Evolutionary conservation across 2,329 filamentous ascomycete genomes (phyloP), one percentile per base, ranked within the genome.

Genomic region (Chlorencoelia australis): DNA sequence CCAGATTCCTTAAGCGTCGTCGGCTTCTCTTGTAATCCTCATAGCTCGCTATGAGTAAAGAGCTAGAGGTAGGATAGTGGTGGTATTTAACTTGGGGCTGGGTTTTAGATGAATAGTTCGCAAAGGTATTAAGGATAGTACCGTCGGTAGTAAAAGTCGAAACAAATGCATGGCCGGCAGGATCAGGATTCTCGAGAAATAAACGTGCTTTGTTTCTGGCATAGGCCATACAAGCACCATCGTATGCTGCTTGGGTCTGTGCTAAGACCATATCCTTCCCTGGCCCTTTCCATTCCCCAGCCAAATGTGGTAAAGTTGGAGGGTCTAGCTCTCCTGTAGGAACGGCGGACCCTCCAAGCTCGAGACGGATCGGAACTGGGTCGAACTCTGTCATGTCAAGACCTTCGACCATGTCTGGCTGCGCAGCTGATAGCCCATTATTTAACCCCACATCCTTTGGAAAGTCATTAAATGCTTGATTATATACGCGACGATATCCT

Each of bases 401-500:
- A 2, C 50, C 52, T 27, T 56, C 46, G 26, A 55, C 33, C n/a
- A 45, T 50, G 41, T 52, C 52, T 9, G 54, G 51, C 27, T 52
- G 51, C 10, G 48, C 39, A 9, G 48, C 36, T 11, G 48, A 49
- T 4, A 56, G 39, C 14, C 43, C 42, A 21, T 49, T 41, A 21
- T 57, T 55, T 27, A 55, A 54, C 10, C 50, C 47, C 28, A 49
- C 37, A 18, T 49, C 32, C 26, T 41, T 40, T 14, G 50, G 46
- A 17, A 55, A 45, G 17, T 15, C 37, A 2, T 40, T 50, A 27
- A 53, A 49, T 26, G 41, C 35, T 35, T 40, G 36, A 13, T 43
- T 43, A 21, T 18, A 40, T 9, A 33, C 10, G 7, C 20, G 21
- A 2, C 17, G 14, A 21, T 51, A 47, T 37, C 20, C 36, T 17